Percentiles rank a stretch among this genome's conserved stretches.
phyloP scores from a whole-genome alignment of 192 early-diverging fungal genomes.

The Allomyces javanicus region DNA sequence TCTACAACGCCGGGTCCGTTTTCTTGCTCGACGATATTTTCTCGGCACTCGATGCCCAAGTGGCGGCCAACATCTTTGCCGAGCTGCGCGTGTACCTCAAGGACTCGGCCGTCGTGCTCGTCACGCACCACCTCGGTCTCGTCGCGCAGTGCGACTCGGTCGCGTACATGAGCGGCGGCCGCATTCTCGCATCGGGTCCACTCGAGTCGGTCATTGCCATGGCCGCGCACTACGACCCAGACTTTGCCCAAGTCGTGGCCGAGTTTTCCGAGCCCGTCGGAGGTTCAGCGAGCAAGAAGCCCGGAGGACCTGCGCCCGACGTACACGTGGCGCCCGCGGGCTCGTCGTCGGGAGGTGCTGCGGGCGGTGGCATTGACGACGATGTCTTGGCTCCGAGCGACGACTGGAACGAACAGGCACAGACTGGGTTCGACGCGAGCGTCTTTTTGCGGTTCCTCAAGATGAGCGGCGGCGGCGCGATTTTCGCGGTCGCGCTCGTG shows the following conservation, averaged over 20 bases:
- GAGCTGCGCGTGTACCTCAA: neutral
- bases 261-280: neutral
- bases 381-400: neutral
- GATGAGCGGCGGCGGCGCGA: neutral
- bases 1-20: neutral
- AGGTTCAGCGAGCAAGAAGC: too few species aligned
- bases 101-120: neutral
- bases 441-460: neutral
- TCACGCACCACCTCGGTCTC: neutral
- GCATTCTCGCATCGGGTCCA: neutral
- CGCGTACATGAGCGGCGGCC: neutral
- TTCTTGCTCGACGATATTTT: neutral
- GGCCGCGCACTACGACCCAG: neutral
- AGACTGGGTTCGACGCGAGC: neutral
- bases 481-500: neutral
- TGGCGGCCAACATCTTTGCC: neutral
- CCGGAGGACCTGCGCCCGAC: neutral
- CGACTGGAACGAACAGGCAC: neutral
- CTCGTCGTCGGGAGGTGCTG: neutral
- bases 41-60: neutral
- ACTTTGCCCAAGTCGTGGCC: neutral
- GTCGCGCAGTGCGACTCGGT: neutral
- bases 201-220: neutral
- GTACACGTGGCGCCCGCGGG: neutral
- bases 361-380: neutral